Evolutionary conservation across 225 moss, liverwort and hornwort genomes (phyloP).

Genomic region (Bryum argenteum): DNA sequence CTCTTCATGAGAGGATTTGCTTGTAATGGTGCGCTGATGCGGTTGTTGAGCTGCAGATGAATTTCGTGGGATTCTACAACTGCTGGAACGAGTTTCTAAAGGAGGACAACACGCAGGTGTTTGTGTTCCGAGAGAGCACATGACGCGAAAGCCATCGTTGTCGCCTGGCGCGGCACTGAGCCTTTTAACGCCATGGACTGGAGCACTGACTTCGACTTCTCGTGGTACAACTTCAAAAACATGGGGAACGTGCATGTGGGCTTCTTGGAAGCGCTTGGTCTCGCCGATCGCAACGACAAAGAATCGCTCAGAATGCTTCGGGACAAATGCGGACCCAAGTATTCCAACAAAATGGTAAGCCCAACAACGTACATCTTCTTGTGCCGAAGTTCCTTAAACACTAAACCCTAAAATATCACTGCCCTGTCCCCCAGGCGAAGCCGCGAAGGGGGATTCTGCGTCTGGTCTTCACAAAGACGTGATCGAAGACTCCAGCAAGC

Average conservation of each 20-base stretch:
- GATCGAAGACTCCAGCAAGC: slow-evolving; percentile 33
- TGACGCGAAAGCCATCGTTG: slow-evolving; percentile 60
- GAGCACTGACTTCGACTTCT: slow-evolving; percentile 52
- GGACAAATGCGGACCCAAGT: slow-evolving; percentile 25
- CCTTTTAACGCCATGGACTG: slow-evolving; percentile 44
- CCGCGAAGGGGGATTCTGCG: slow-evolving; percentile 11
- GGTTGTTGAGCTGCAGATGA: slow-evolving; percentile 53
- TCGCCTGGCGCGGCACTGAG: slow-evolving; percentile 49
- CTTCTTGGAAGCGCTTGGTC: slow-evolving; percentile 46
- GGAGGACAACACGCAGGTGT: slow-evolving; percentile 43
- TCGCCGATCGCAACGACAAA: slow-evolving; percentile 21
- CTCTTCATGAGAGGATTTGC: no score
- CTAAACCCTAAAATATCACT: not conserved
- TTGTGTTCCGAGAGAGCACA: slow-evolving; percentile 52
- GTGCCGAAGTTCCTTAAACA: not conserved
- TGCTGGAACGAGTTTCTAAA: slow-evolving; percentile 67
- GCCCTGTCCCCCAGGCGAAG: slow-evolving; percentile 20
- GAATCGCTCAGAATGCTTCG: slow-evolving; percentile 26
- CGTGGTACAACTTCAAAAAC: slow-evolving; percentile 31
- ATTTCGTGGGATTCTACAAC: slow-evolving; percentile 54
- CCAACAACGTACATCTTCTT: not conserved
- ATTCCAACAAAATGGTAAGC: slow-evolving; percentile 12
- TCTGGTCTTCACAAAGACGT: slow-evolving; percentile 26
- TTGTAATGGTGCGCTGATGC: not conserved
- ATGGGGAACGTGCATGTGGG: slow-evolving; percentile 47